These are phyloP conservation scores for Amborella trichopoda DNA, from an alignment of 164 flowering plant species.

Conservation along the genomic window DNA sequence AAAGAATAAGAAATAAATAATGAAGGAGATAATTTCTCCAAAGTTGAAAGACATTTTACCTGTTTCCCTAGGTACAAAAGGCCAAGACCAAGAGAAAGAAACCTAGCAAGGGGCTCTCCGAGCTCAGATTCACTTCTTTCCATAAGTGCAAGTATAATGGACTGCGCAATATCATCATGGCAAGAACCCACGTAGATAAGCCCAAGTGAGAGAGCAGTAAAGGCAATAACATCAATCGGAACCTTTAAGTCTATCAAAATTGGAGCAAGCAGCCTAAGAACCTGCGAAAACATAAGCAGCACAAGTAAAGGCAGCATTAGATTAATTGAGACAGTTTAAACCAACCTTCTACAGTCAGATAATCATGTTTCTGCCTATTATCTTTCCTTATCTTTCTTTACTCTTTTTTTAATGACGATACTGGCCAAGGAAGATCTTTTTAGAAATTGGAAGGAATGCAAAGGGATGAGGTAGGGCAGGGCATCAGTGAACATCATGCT, in stretches of 20 bases:
- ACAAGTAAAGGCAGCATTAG: not conserved
- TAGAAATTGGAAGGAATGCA: too few relatives aligned
- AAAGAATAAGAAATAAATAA: not conserved
- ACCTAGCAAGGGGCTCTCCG: slow-evolving; percentile 70
- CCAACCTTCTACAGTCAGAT: too few relatives aligned
- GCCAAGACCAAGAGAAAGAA: slow-evolving; percentile 87
- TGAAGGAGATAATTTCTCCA: too few relatives aligned
- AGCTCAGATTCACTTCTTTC: slow-evolving; percentile 80
- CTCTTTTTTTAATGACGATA: too few relatives aligned
- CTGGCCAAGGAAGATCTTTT: too few relatives aligned
- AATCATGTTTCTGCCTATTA: too few relatives aligned
- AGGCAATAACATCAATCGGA: slow-evolving; percentile 83
- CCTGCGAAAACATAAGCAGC: slow-evolving; percentile 25
- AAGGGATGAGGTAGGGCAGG: too few relatives aligned
- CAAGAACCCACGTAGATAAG: slow-evolving; percentile 88
- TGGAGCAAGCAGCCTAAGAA: slow-evolving; percentile 42
- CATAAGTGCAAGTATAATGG: slow-evolving; percentile 86
- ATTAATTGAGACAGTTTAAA: too few relatives aligned
- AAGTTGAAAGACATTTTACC: slow-evolving; percentile 35
- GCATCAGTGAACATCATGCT: too few relatives aligned
- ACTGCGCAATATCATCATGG: slow-evolving; percentile 92
- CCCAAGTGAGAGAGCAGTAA: slow-evolving; percentile 87
- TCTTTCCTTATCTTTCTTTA: too few relatives aligned
- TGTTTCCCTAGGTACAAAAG: slow-evolving; percentile 96
- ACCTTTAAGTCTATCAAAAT: slow-evolving; percentile 69